phyloP scores from a whole-genome alignment of 1,284 basidiomycete genomes.

The Rhizopogon hawkerae region DNA sequence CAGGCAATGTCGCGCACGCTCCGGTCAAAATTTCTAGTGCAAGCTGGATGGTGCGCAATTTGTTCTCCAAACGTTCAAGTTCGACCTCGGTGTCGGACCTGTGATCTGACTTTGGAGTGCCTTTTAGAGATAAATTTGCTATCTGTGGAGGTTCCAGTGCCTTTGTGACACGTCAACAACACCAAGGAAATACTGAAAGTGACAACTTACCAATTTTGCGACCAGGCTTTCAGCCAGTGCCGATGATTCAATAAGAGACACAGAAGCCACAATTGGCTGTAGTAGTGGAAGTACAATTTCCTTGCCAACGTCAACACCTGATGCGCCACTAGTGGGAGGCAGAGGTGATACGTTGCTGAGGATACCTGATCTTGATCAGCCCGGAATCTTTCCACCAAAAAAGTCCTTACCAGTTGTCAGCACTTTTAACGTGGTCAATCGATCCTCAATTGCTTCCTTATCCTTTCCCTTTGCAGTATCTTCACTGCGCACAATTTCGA shows the following conservation, averaged over 20 bases:
- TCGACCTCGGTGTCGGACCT: constrained; percentile 58
- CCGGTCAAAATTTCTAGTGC: constrained; percentile 82
- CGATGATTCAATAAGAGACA: constrained; percentile 50
- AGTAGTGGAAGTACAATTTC: constrained; percentile 70
- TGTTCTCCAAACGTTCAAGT: constrained; percentile 68
- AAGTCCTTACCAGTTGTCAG: constrained; percentile 56
- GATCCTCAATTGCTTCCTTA: constrained; percentile 39
- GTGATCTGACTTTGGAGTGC: constrained; percentile 64
- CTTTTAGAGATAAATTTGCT: constrained; percentile 51
- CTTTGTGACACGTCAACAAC: constrained; percentile 21
- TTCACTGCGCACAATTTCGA: constrained; percentile 52
- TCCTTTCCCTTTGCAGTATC: constrained; percentile 34
- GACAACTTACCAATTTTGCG: constrained; percentile 39
- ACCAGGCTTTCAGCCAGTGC: constrained; percentile 48
- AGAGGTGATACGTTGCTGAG: constrained; percentile 69
- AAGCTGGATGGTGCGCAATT: constrained; percentile 66
- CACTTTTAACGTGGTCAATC: constrained; percentile 51
- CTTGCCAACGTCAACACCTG: constrained; percentile 59
- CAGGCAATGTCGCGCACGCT: constrained; percentile 80
- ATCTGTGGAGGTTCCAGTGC: constrained; percentile 39
- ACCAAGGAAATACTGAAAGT: constrained; percentile 1
- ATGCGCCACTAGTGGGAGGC: constrained; percentile 54
- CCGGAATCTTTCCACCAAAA: background rate
- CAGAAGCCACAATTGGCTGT: constrained; percentile 55
- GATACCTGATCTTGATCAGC: constrained; percentile 43